Evolutionary conservation across 371 early-diverging fungal genomes (phyloP).

Genomic region (Mucor plumbeus): DNA sequence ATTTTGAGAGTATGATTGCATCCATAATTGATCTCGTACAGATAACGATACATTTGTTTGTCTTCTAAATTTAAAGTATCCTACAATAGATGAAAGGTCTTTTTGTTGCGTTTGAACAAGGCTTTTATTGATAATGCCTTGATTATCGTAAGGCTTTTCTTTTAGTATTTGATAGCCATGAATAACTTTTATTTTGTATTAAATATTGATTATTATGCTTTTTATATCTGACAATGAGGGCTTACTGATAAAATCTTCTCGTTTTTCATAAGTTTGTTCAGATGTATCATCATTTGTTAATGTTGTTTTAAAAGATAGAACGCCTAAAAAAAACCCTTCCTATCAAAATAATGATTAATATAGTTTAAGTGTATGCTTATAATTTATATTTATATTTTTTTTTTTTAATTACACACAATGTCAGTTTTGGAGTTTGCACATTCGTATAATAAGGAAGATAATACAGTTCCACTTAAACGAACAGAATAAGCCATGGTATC

Average conservation of each 20-base stretch:
- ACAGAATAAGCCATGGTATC: constrained; percentile 23
- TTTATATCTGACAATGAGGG: too few relatives aligned
- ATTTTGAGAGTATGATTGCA: constrained; percentile 19
- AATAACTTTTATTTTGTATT: constrained; percentile 16
- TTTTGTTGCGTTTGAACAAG: background rate
- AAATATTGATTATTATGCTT: too few relatives aligned
- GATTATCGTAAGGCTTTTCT: constrained; percentile 23
- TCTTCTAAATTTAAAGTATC: constrained; percentile 28
- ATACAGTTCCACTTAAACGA: constrained; percentile 29
- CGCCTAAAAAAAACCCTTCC: constrained; percentile 33
- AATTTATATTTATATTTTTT: too few relatives aligned
- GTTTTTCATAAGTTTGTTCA: constrained; percentile 21
- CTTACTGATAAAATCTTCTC: constrained; percentile 31
- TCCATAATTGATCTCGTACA: constrained; percentile 21
- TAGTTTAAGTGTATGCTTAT: too few relatives aligned
- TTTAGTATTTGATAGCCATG: constrained; percentile 28
- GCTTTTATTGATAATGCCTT: constrained; percentile 14
- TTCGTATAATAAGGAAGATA: constrained; percentile 30
- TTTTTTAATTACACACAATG: constrained; percentile 15
- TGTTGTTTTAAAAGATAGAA: constrained; percentile 17
- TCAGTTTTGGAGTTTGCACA: constrained; percentile 28
- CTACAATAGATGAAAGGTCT: constrained; percentile 19
- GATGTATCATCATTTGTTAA: constrained; percentile 21
- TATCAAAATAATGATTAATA: too few relatives aligned
- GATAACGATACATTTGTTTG: constrained; percentile 20